These are phyloP conservation scores for Pyrenochaeta sp. DNA, from an alignment of 2,329 filamentous ascomycete species.

Conservation along the genomic window DNA sequence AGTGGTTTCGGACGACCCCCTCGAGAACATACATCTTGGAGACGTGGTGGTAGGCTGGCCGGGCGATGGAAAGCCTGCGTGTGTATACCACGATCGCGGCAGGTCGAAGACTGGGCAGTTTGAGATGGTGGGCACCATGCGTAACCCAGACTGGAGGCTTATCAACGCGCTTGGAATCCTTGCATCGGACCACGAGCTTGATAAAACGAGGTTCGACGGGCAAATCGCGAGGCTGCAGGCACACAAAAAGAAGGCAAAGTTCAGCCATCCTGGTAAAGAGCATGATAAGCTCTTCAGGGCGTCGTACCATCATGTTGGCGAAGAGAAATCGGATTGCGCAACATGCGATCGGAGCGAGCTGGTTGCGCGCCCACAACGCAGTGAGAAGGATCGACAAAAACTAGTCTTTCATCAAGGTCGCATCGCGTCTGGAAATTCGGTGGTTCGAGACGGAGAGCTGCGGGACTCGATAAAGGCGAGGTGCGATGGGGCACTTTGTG, in stretches of 20 bases:
- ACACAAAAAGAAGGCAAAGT: conserved; percentile 1
- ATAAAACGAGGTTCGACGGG: conserved; percentile 1
- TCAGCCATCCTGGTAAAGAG: conserved; percentile 7
- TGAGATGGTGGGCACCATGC: conserved; percentile 13
- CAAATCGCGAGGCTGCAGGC: conserved; percentile 6
- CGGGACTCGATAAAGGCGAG: conserved; percentile 10
- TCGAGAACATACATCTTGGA: conserved; percentile 16
- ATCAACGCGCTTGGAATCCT: conserved; percentile 11
- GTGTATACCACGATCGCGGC: conserved; percentile 11
- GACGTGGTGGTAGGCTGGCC: conserved; percentile 18
- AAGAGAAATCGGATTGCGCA: conserved; percentile 5
- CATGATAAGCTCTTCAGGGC: conserved; percentile 10
- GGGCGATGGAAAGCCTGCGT: conserved; percentile 15
- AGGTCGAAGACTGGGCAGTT: conserved; percentile 12
- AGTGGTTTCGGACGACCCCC: conserved; percentile 1
- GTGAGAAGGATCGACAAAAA: conserved; percentile 4
- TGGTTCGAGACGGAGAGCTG: conserved; percentile 7
- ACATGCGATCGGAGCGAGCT: conserved; percentile 6
- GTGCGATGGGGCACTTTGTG: conserved; percentile 15
- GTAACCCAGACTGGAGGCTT: conserved; percentile 15
- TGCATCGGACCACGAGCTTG: conserved; percentile 5
- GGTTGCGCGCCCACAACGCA: conserved; percentile 6
- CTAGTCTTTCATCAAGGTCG: conserved; percentile 11
- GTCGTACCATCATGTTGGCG: conserved; percentile 6
- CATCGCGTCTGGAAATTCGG: conserved; percentile 11